phyloP scores from a whole-genome alignment of 2,329 filamentous ascomycete species.

The Colletotrichum sp. region DNA sequence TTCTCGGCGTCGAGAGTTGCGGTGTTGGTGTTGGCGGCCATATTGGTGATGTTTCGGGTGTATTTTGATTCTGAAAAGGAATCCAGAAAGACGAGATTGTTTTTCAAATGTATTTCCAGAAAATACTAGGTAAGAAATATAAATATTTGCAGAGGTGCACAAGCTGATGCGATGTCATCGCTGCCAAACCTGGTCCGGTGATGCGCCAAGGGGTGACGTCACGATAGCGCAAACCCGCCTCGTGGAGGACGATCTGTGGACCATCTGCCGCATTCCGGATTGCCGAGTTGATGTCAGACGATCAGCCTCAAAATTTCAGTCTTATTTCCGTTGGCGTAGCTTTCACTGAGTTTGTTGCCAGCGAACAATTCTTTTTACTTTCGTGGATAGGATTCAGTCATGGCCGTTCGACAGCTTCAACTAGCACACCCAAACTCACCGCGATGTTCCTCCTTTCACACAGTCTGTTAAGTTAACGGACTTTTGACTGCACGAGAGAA shows the following conservation, averaged over 20 bases:
- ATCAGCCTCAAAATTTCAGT: neutral
- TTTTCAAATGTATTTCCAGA: fast-evolving
- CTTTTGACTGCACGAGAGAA: no score
- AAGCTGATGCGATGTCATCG: neutral
- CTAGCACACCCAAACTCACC: no score
- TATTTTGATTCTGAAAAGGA: neutral
- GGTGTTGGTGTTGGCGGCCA: conserved; percentile 12
- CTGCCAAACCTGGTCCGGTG: neutral
- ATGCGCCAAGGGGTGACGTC: conserved; percentile 20
- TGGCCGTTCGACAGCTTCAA: no score
- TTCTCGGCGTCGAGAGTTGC: neutral
- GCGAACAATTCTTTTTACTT: no score
- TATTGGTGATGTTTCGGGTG: neutral
- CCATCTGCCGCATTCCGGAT: neutral
- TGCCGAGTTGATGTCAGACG: neutral
- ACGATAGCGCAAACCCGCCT: conserved; percentile 10
- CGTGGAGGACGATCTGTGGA: neutral
- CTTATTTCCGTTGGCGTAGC: neutral
- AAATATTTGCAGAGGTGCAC: neutral
- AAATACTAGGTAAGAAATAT: neutral
- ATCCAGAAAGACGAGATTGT: neutral
- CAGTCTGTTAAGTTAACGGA: no score
- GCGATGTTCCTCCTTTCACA: no score
- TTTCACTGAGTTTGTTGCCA: no score
- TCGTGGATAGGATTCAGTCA: no score